Evolutionary conservation across 805 yeast species (phyloP).

Genomic region (Ogataea sp.): DNA sequence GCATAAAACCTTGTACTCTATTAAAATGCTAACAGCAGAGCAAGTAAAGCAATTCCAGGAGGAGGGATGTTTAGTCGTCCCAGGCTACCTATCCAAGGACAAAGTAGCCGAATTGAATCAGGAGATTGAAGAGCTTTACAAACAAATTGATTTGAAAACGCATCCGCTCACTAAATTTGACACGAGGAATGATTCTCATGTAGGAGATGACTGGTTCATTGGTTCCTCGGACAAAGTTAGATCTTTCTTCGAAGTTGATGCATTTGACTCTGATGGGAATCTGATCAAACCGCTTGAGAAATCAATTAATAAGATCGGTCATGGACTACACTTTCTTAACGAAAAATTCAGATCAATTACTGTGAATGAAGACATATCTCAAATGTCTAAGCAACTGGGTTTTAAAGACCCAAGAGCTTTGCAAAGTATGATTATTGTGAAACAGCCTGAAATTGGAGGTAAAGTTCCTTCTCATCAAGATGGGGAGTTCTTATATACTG

Average conservation of each 20-base stretch:
- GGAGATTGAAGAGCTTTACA: slow-evolving; percentile 37
- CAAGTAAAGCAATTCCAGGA: slow-evolving; percentile 42
- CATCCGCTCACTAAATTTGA: slow-evolving; percentile 71
- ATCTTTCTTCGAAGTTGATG: slow-evolving; percentile 66
- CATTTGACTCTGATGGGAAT: slow-evolving; percentile 46
- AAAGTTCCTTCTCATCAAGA: slow-evolving; percentile 77
- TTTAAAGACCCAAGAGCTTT: slow-evolving; percentile 61
- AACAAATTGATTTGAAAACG: slow-evolving; percentile 37
- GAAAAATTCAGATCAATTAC: slow-evolving; percentile 42
- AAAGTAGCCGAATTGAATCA: slow-evolving; percentile 32
- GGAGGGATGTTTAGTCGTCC: slow-evolving; percentile 58
- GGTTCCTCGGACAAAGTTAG: slow-evolving; percentile 61
- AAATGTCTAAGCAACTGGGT: slow-evolving; percentile 43
- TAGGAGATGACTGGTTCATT: slow-evolving; percentile 68
- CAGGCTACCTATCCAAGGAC: slow-evolving; percentile 38
- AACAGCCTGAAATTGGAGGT: slow-evolving; percentile 67
- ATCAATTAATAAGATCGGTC: slow-evolving; percentile 74
- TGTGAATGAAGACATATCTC: slow-evolving; percentile 38
- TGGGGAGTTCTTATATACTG: slow-evolving; percentile 62
- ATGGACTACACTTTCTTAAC: slow-evolving; percentile 58
- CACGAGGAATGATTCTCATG: slow-evolving; percentile 48
- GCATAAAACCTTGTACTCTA: not conserved
- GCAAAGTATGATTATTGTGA: slow-evolving; percentile 74
- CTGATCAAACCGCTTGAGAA: slow-evolving; percentile 42
- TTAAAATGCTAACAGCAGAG: slow-evolving; percentile 28